A percentile compares a stretch with the other conserved stretches of the same genome.
Conservation (phyloP, 495 filamentous ascomycete genomes). For the Aspergillus baeticus region DNA sequence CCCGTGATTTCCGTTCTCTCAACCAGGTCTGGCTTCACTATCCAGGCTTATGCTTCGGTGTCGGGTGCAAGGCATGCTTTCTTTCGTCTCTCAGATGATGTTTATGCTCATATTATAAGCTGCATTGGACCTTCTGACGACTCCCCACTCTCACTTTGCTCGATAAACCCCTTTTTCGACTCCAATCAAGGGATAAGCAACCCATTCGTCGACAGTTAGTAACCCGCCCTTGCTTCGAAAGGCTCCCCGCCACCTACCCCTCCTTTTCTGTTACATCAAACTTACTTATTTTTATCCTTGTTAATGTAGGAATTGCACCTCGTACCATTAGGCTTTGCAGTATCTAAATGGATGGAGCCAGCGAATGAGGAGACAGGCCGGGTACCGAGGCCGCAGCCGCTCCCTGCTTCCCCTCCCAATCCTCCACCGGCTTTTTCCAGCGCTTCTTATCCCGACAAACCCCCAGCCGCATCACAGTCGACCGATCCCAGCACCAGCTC, state of each 20-base stretch:
- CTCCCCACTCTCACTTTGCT: background rate
- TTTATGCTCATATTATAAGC: background rate
- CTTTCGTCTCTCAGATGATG: background rate
- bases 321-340: conserved; percentile 6
- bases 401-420: conserved; percentile 24
- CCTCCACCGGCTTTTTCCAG: conserved; percentile 9
- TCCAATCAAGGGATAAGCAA: conserved; percentile 1
- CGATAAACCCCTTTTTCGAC: background rate
- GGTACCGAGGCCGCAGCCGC: conserved; percentile 30
- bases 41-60: background rate
- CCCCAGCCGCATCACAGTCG: conserved; percentile 7
- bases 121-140: background rate
- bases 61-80: background rate
- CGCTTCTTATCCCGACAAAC: conserved; percentile 8
- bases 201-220: conserved; percentile 7
- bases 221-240: conserved; percentile 8
- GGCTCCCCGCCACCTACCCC: conserved; percentile 19
- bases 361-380: conserved; percentile 42
- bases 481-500: background rate
- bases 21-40: conserved; percentile 1
- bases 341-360: conserved; percentile 51
- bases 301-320: conserved; percentile 4
- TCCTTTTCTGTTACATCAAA: conserved; percentile 17
- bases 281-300: conserved; percentile 21
- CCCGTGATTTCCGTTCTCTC: conserved; percentile 7